A percentile compares a stretch with the other conserved stretches of the same genome.
These are phyloP conservation scores for Alternaria metachromatica DNA, from an alignment of 2,329 filamentous ascomycete species.

Conservation along the genomic window DNA sequence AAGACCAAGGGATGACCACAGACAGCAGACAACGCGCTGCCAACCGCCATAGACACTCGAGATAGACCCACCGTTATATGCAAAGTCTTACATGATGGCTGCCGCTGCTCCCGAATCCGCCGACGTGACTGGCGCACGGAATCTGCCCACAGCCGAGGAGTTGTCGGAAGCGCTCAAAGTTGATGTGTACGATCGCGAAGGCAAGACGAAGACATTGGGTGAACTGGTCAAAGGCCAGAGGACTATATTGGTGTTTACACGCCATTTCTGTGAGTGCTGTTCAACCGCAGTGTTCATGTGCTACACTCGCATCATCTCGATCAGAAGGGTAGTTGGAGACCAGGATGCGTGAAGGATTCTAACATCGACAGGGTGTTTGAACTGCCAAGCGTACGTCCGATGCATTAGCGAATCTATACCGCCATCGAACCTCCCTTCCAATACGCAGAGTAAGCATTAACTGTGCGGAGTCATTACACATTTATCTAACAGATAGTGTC, in stretches of 20 bases:
- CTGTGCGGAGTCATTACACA: background rate
- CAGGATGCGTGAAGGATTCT: background rate
- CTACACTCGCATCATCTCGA: background rate
- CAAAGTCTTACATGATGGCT: background rate
- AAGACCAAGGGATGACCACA: background rate
- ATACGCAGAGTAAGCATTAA: conserved; percentile 24
- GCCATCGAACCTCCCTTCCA: conserved; percentile 21
- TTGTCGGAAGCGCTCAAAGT: conserved; percentile 19
- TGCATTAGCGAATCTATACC: conserved; percentile 27
- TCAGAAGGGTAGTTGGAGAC: background rate
- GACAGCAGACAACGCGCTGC: background rate
- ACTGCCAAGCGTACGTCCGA: conserved; percentile 33
- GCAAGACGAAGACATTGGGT: conserved; percentile 18
- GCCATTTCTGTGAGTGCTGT: conserved; percentile 30
- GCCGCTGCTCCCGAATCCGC: background rate
- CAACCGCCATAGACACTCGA: background rate
- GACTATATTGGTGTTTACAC: conserved; percentile 26
- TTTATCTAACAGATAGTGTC: background rate
- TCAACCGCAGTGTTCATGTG: background rate
- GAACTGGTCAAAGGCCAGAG: conserved; percentile 22
- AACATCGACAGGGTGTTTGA: conserved; percentile 29
- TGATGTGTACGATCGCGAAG: conserved; percentile 26
- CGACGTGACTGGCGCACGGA: background rate
- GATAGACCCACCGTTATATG: background rate
- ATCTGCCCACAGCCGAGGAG: conserved; percentile 13